Base-by-base conservation (phyloP, 2,329 filamentous ascomycete species). In the Fusarium gaditjirri region DNA sequence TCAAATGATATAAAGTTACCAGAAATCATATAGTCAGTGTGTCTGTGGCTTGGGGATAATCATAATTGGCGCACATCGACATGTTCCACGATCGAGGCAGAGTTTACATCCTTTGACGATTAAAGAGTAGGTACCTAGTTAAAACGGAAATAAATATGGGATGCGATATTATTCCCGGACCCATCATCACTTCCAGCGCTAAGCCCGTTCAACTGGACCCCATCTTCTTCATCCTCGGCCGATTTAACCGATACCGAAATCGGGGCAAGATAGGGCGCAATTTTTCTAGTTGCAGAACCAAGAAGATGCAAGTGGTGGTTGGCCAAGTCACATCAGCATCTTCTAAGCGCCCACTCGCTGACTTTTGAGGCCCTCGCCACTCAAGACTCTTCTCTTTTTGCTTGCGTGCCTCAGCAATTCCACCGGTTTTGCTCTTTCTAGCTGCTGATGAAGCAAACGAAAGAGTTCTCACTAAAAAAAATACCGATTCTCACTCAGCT, bases 341-440 rank as follows among this genome's bases (percentile, higher is more conserved):
- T 56, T 38, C 41, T 54, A 70, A 68, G 62, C 65, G 63, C 62
- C 66, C 53, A 72, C 66, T 36, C 31, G 19, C 23, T 55, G 53
- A 41, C 21, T 57, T 65, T 69, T 68, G 66, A 73, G 66, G 61
- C 61, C 61, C 58, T 72, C 62, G 70, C 70, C 70, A 72, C 70
- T 33, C 46, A n/a, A 72, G 23, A 68, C 29, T 44, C 38, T 41
- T 49, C 35, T 44, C 33, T 36, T 53, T n/a, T 42, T 55, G 49
- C 53, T 52, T 57, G 61, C 61, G 53, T 74, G 65, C 38, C 39
- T 71, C 49, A 68, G 65, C 50, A 53, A 49, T 55, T 63, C 17
- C 25, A 29, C n/a, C 13, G 5, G 7, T 16, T 21, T 43, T 60
- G 44, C 42, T 33, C 33, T 29, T 33, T 62, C 35, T 58, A 19